Evolutionary conservation across 768 basidiomycete genomes (phyloP).

Genomic region (Boletus tylopilopsis): DNA sequence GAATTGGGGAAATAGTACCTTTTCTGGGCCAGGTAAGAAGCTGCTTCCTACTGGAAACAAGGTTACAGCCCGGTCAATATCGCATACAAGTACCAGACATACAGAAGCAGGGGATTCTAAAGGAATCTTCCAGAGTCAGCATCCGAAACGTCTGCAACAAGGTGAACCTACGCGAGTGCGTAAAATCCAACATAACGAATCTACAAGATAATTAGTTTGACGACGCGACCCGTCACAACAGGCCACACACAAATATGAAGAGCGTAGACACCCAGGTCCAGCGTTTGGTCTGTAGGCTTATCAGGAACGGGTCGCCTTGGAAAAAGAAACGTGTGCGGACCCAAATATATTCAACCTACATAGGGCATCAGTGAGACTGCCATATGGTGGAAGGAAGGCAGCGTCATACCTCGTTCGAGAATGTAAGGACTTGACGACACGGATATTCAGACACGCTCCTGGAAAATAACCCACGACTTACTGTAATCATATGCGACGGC

Average conservation of each 20-base stretch:
- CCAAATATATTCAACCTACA: conserved; percentile 12
- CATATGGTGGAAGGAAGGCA: too few relatives aligned
- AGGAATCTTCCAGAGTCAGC: neutral
- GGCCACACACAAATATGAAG: conserved; percentile 3
- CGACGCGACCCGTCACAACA: too few relatives aligned
- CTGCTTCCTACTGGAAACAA: neutral
- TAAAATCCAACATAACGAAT: conserved; percentile 8
- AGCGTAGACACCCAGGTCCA: conserved; percentile 7
- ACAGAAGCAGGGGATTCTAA: neutral
- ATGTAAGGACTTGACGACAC: conserved; percentile 6
- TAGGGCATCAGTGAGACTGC: neutral
- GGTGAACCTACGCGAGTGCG: neutral
- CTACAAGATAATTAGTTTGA: neutral
- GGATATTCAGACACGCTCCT: neutral
- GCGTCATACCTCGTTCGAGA: conserved; percentile 6
- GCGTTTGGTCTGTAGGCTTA: neutral
- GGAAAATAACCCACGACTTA: neutral
- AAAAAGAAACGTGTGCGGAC: neutral
- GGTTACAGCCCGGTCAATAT: neutral
- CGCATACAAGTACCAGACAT: neutral
- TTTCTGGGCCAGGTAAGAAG: neutral
- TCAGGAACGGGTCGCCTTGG: neutral
- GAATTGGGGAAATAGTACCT: neutral
- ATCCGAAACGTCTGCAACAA: neutral
- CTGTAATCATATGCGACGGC: conserved; percentile 10